phyloP scores from a whole-genome alignment of 1,284 basidiomycete species.

The Microbotryum violaceum region DNA sequence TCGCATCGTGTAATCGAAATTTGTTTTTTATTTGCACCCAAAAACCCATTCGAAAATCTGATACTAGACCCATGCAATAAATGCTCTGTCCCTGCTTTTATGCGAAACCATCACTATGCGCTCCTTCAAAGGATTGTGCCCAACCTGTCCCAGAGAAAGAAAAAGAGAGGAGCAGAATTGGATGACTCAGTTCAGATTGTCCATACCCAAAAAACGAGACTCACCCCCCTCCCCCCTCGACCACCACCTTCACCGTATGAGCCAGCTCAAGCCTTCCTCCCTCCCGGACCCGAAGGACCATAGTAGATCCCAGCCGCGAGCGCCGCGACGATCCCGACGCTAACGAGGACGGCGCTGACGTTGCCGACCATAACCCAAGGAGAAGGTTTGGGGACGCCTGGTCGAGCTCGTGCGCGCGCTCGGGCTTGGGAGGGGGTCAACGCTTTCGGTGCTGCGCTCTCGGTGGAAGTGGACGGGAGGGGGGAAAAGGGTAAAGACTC shows the following conservation, averaged over 20 bases:
- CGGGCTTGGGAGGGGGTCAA: background rate
- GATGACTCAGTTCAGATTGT: constrained; percentile 25
- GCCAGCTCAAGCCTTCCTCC: background rate
- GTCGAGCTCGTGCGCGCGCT: background rate
- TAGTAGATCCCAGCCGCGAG: constrained; percentile 27
- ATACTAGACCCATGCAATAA: no score
- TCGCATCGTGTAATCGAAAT: no score
- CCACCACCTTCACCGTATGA: background rate
- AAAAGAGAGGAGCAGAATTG: background rate
- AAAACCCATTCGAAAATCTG: no score
- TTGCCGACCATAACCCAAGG: constrained; percentile 18
- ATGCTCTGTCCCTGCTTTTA: no score
- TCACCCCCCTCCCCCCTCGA: background rate
- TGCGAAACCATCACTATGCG: no score
- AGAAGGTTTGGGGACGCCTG: background rate
- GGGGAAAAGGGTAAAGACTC: constrained; percentile 6
- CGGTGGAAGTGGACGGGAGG: constrained; percentile 6
- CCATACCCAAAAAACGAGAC: background rate
- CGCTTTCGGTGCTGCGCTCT: no score
- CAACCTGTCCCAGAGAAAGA: constrained; percentile 14
- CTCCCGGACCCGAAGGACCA: constrained; percentile 25
- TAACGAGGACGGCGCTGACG: constrained; percentile 10
- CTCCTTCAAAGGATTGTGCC: constrained; percentile 31
- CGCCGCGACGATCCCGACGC: constrained; percentile 16
- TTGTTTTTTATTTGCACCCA: no score